A percentile compares a stretch with the other conserved stretches of the same genome.
phyloP scores from a whole-genome alignment of 1,284 basidiomycete species.

The Pseudomicrostroma phylloplanum region DNA sequence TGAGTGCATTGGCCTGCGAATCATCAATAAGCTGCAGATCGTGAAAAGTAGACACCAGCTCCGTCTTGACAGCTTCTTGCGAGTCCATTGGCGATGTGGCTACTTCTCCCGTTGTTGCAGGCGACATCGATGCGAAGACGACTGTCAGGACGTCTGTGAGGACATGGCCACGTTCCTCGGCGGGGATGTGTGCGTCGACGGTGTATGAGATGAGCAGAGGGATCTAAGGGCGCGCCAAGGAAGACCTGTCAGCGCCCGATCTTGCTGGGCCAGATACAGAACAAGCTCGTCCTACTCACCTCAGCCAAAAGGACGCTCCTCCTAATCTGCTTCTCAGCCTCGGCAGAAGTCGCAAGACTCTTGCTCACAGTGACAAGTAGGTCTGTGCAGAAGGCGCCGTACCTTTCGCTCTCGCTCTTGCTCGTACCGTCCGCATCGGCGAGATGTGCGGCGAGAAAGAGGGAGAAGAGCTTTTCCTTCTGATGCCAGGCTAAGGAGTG shows the following conservation, averaged over 20 bases:
- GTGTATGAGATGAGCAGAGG: conserved; percentile 2
- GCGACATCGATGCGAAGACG: too few relatives aligned
- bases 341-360: background rate
- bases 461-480: background rate
- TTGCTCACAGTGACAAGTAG: background rate
- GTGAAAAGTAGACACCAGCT: too few relatives aligned
- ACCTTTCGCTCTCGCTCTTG: background rate
- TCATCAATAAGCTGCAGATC: too few relatives aligned
- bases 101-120: too few relatives aligned
- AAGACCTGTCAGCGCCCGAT: background rate
- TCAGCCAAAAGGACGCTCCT: background rate
- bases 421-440: background rate
- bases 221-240: background rate
- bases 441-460: background rate
- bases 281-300: background rate
- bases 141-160: too few relatives aligned
- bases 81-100: too few relatives aligned
- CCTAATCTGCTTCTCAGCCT: background rate
- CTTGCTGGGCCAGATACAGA: background rate
- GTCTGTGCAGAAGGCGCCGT: background rate
- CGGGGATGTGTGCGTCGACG: background rate
- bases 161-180: too few relatives aligned
- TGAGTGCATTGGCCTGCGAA: too few relatives aligned
- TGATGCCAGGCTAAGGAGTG: background rate
- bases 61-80: too few relatives aligned